These are phyloP conservation scores for Daldinia grandis DNA, from an alignment of 495 filamentous ascomycete genomes.

Conservation along the genomic window DNA sequence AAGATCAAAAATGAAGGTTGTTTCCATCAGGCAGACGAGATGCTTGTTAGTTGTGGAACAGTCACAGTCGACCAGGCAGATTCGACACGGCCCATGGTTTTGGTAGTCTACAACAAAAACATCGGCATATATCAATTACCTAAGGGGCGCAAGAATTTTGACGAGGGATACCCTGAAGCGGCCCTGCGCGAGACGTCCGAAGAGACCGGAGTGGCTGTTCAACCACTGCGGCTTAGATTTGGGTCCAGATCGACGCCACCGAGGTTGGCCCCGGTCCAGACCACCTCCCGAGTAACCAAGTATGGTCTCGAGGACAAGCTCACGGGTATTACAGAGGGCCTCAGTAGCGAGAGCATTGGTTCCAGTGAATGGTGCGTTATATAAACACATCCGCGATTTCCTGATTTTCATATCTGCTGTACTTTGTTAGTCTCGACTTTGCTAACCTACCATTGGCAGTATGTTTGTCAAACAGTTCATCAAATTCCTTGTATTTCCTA, in stretches of 20 bases:
- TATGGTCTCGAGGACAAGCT: constrained; percentile 39
- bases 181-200: constrained; percentile 58
- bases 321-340: constrained; percentile 41
- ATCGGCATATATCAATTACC: constrained; percentile 56
- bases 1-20: constrained; percentile 42
- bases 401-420: constrained; percentile 4
- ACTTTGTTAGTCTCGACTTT: constrained; percentile 4
- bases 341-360: constrained; percentile 45
- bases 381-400: background rate
- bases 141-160: constrained; percentile 57
- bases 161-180: constrained; percentile 50
- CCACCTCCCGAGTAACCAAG: constrained; percentile 12
- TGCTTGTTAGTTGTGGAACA: constrained; percentile 56
- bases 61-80: constrained; percentile 52
- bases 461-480: constrained; percentile 13
- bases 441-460: constrained; percentile 30
- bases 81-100: constrained; percentile 41
- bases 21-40: constrained; percentile 49
- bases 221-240: constrained; percentile 50
- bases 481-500: background rate
- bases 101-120: constrained; percentile 54
- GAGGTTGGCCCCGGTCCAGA: constrained; percentile 17
- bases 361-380: constrained; percentile 44
- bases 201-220: constrained; percentile 53
- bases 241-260: constrained; percentile 47